These are phyloP conservation scores for Talaromyces atroroseus DNA, from an alignment of 2,329 filamentous ascomycete genomes.

Conservation along the genomic window DNA sequence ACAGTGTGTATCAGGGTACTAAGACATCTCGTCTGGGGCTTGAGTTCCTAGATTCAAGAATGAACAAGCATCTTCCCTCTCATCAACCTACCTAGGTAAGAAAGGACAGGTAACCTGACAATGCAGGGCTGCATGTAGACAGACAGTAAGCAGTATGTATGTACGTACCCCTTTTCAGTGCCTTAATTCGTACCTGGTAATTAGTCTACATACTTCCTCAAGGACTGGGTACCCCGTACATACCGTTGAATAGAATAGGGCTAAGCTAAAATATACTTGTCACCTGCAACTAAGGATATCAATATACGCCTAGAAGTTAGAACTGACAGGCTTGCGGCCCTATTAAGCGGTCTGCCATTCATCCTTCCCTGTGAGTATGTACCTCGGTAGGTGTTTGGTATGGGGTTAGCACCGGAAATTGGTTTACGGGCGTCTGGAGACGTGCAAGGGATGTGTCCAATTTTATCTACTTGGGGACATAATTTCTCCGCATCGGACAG, in stretches of 20 bases:
- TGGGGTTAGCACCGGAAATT: not conserved
- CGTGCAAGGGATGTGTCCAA: not conserved
- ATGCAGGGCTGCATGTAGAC: not conserved
- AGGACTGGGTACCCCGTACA: not conserved
- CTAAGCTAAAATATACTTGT: too few relatives aligned
- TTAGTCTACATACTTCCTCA: not conserved
- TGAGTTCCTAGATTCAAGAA: too few relatives aligned
- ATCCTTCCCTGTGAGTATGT: not conserved
- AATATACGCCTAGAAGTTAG: not conserved
- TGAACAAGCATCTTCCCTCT: too few relatives aligned
- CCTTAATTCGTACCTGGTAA: not conserved
- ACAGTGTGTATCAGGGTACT: too few relatives aligned
- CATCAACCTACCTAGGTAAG: too few relatives aligned
- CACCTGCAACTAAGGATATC: too few relatives aligned
- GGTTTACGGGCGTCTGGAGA: too few relatives aligned
- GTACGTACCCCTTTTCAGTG: not conserved
- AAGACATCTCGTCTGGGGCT: too few relatives aligned
- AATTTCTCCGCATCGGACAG: not conserved
- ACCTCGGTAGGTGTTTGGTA: not conserved
- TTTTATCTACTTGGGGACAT: too few relatives aligned
- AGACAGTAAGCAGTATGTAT: not conserved
- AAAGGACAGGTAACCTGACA: too few relatives aligned
- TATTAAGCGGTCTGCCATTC: not conserved
- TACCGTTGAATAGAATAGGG: not conserved
- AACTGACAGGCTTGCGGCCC: not conserved